Evolutionary conservation across 139 green algal species (phyloP).

Genomic region (Zygnema circumcarinatum): DNA sequence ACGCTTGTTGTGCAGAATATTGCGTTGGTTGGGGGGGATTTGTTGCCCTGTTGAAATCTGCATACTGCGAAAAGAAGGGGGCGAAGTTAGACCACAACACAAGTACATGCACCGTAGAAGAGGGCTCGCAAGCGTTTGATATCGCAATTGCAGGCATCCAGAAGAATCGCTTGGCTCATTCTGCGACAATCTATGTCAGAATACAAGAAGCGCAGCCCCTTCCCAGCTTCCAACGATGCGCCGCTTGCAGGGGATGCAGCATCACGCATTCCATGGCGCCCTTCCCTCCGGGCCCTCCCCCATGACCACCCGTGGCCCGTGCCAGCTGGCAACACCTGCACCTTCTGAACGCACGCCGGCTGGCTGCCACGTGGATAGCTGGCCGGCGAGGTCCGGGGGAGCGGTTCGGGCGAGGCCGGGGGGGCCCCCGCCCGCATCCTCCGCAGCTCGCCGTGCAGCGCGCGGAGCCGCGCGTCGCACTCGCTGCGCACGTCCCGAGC

Average conservation of each 20-base stretch:
- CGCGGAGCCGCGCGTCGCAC: not conserved
- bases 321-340: not conserved
- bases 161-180: too few species aligned
- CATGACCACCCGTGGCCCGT: not conserved
- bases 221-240: not conserved
- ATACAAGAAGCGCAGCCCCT: not conserved
- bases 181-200: not conserved
- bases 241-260: not conserved
- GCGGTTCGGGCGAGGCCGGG: too few species aligned
- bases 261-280: not conserved
- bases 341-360: too few species aligned
- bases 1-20: too few species aligned
- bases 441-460: not conserved
- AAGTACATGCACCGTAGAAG: not conserved
- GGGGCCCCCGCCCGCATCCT: not conserved
- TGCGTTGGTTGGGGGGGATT: not conserved
- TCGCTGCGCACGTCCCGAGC: too few species aligned
- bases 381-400: not conserved
- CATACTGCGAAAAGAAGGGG: not conserved
- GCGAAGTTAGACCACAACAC: not conserved
- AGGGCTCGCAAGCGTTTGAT: not conserved
- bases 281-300: not conserved
- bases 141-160: not conserved
- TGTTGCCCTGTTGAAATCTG: not conserved
- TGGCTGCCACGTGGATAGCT: not conserved